Conservation (phyloP, 2,329 filamentous ascomycete genomes). For the Immersiporthe knoxdaviesiana region DNA sequence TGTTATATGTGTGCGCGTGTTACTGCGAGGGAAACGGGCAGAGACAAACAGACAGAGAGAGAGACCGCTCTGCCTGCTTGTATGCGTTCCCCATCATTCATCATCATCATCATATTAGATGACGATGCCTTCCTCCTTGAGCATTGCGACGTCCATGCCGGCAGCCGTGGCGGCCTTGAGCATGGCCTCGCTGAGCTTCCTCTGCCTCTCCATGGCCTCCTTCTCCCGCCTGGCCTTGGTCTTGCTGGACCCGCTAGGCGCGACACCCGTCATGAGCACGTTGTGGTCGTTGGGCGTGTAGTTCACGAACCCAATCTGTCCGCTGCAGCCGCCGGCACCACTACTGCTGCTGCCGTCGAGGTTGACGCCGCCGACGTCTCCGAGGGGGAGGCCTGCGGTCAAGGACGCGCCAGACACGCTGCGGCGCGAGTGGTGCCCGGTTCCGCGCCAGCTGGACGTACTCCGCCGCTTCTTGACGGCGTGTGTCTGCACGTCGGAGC, state of each 20-base stretch:
- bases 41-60: too few species aligned
- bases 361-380: conserved; percentile 33
- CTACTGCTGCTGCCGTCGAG: conserved; percentile 37
- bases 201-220: conserved; percentile 78
- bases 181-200: conserved; percentile 69
- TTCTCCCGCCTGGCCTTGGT: conserved; percentile 92
- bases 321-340: conserved; percentile 35
- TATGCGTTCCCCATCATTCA: too few species aligned
- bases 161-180: conserved; percentile 70
- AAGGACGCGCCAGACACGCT: neutral
- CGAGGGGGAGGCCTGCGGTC: conserved; percentile 12
- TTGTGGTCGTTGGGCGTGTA: conserved; percentile 81
- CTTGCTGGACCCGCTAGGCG: conserved; percentile 88
- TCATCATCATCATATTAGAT: too few species aligned
- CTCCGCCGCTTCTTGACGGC: conserved; percentile 36
- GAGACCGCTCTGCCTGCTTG: neutral
- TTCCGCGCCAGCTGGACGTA: conserved; percentile 19
- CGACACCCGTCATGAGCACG: conserved; percentile 85
- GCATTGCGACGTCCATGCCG: conserved; percentile 65
- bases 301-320: conserved; percentile 74
- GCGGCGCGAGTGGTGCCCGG: conserved; percentile 14
- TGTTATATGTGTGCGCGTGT: too few species aligned
- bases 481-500: conserved; percentile 24
- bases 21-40: too few species aligned
- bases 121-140: conserved; percentile 55